phyloP scores from a whole-genome alignment of 2,329 filamentous ascomycete species.

The Aspergillus candidus region DNA sequence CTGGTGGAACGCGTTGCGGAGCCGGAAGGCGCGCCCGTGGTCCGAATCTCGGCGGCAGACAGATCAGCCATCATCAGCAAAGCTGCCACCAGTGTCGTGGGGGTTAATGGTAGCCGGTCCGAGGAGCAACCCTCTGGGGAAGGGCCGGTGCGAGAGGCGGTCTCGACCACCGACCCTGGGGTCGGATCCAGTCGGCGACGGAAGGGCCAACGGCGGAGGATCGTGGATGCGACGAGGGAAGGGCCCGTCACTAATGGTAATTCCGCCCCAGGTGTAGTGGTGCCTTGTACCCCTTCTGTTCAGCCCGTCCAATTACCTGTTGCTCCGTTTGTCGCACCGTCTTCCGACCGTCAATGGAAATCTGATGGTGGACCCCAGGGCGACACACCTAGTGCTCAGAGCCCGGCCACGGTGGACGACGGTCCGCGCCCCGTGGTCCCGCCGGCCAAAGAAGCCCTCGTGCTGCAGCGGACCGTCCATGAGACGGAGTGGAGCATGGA shows the following conservation, averaged over 20 bases:
- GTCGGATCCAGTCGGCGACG: slow-evolving; percentile 35
- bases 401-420: slow-evolving; percentile 13
- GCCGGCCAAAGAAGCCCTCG: slow-evolving; percentile 12
- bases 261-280: slow-evolving; percentile 21
- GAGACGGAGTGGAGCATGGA: slow-evolving; percentile 41
- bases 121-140: slow-evolving; percentile 10
- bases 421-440: slow-evolving; percentile 13
- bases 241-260: slow-evolving; percentile 31
- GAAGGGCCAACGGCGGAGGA: slow-evolving; percentile 51
- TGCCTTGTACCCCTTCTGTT: slow-evolving; percentile 25
- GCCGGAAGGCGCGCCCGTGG: slow-evolving; percentile 67
- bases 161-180: slow-evolving; percentile 20
- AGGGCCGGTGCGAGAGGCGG: slow-evolving; percentile 6
- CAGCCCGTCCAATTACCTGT: slow-evolving; percentile 25
- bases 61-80: slow-evolving; percentile 62
- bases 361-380: slow-evolving; percentile 27
- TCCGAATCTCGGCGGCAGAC: slow-evolving; percentile 62
- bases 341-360: slow-evolving; percentile 26
- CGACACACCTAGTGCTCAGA: slow-evolving; percentile 20
- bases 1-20: slow-evolving; percentile 76
- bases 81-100: slow-evolving; percentile 38
- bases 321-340: slow-evolving; percentile 19
- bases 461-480: slow-evolving; percentile 20
- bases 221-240: slow-evolving; percentile 52
- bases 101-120: slow-evolving; percentile 1